phyloP scores from a whole-genome alignment of 768 basidiomycete species.

The Tylopilus sp. region DNA sequence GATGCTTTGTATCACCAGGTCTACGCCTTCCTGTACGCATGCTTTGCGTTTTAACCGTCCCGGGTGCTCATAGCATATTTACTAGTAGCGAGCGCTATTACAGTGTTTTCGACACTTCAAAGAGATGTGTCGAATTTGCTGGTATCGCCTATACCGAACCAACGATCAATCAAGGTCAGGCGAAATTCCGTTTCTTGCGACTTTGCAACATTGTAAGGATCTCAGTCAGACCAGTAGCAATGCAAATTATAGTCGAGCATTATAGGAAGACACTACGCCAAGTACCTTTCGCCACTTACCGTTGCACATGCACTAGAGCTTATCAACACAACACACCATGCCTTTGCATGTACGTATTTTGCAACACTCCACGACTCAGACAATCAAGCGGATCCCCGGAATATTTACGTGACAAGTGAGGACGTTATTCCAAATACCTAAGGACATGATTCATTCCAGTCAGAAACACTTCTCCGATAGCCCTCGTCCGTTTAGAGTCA shows the following conservation, averaged over 20 bases:
- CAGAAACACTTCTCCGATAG: constrained; percentile 17
- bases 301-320: no score
- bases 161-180: neutral
- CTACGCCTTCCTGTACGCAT: neutral
- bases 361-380: no score
- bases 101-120: constrained; percentile 30
- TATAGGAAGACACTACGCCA: no score
- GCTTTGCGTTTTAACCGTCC: neutral
- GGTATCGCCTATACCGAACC: neutral
- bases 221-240: no score
- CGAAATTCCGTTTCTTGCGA: no score
- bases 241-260: no score
- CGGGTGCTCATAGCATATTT: neutral
- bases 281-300: no score
- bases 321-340: neutral
- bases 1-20: no score
- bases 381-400: no score
- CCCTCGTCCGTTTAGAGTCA: neutral
- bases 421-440: constrained; percentile 8
- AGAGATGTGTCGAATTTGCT: constrained; percentile 8
- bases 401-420: neutral
- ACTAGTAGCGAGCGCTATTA: constrained; percentile 33
- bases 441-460: constrained; percentile 12
- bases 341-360: neutral
- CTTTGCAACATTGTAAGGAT: no score